Evolutionary conservation across 2,329 filamentous ascomycete genomes (phyloP), one percentile per base, ranked within the genome.

Genomic region (Fusarium illudens): DNA sequence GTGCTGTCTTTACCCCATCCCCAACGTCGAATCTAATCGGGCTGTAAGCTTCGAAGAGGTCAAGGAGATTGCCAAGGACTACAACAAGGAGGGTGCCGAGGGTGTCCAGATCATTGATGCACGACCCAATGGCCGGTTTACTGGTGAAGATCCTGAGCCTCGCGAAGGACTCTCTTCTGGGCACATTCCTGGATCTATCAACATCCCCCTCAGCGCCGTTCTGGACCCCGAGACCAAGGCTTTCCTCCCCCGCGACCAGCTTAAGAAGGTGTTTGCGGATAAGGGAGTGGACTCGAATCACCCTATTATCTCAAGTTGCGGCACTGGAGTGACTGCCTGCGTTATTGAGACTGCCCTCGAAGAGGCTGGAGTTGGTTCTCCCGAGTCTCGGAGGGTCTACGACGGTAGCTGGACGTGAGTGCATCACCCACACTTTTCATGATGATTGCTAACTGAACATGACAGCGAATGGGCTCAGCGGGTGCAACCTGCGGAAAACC

Each of bases 341-440:
- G 88, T 97, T 42, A 88, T 99, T 39, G 96, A 99, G 76, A 91
- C 94, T 34, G 96, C 94, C 2, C 81, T 99, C 56, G 88, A 88
- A 29, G 89, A 93, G 78, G 93, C 94, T 20, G 90, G 89, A 2
- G 94, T 89, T 75, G 92, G 91, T 2, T 83, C 87, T 4, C 80
- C 86, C 0, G 86, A 89, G 64, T 87, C 87, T 57, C 87, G 92
- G 70, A 90, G 87, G 75, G 84, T 99, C 20, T 99, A 99, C 75
- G 96, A 99, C 78, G 96, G 96, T 49, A 97, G 94, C 79, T 99
- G 96, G 96, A 98, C 96, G 87, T 97, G 84, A 89, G 92, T 90
- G 10, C 11, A 58, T 22, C 36, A 13, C 30, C n/a, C 19, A 22
- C 12, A 56, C 34, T 51, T n/a, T 36, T 32, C 25, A 58, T 48